phyloP scores from a whole-genome alignment of 202 grass and related monocot species.

The Elaeis oleifera region DNA sequence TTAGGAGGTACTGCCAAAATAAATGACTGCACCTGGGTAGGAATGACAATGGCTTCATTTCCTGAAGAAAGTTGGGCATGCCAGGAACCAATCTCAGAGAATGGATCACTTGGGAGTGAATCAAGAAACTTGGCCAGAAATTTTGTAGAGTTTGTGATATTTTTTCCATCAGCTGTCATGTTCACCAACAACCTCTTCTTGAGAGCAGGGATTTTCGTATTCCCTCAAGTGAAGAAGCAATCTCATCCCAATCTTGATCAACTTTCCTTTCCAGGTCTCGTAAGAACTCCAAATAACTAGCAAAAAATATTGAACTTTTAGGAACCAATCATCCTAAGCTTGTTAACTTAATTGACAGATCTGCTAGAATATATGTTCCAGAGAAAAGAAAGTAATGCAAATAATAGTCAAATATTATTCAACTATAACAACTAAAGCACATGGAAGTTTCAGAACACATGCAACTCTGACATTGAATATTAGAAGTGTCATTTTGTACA shows the following conservation, averaged over 20 bases:
- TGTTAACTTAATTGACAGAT: too few relatives aligned
- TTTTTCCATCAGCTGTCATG: slow-evolving; percentile 71
- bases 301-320: background rate
- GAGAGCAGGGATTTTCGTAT: slow-evolving; percentile 68
- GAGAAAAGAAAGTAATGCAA: too few relatives aligned
- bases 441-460: too few relatives aligned
- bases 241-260: slow-evolving; percentile 94
- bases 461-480: too few relatives aligned
- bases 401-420: too few relatives aligned
- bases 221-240: slow-evolving; percentile 81
- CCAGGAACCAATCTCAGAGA: slow-evolving; percentile 53
- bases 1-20: background rate
- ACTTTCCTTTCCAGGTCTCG: slow-evolving; percentile 78
- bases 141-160: slow-evolving; percentile 71
- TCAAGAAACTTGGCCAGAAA: slow-evolving; percentile 81
- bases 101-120: slow-evolving; percentile 56
- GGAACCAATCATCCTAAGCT: too few relatives aligned
- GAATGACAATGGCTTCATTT: slow-evolving; percentile 93
- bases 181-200: slow-evolving; percentile 78
- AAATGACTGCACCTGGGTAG: slow-evolving; percentile 56
- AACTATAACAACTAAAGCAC: too few relatives aligned
- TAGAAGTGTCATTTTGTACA: too few relatives aligned
- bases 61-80: slow-evolving; percentile 49
- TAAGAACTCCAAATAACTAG: slow-evolving; percentile 95
- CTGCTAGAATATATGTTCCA: too few relatives aligned